phyloP scores from a whole-genome alignment of 139 green algal genomes.

The Ettlia oleoabundans region DNA sequence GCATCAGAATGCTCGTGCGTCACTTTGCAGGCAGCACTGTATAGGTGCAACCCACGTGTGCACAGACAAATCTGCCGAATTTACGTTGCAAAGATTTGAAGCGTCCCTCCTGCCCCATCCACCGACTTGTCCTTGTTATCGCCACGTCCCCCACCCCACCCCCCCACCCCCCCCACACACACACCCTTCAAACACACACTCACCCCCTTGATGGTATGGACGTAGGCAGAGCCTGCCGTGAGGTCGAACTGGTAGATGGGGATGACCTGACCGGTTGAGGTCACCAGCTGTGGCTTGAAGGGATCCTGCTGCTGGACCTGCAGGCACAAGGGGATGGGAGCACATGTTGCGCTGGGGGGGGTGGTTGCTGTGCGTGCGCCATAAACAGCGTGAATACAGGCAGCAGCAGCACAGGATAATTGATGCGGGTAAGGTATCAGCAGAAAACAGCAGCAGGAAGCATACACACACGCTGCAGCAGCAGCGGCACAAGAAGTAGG shows the following conservation, averaged over 20 bases:
- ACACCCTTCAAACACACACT: not conserved
- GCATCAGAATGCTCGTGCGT: too few species aligned
- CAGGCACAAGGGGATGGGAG: not conserved
- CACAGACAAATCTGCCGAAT: too few species aligned
- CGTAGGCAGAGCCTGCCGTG: not conserved
- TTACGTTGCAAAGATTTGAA: too few species aligned
- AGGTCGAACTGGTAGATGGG: slow-evolving; percentile 2
- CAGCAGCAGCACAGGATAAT: not conserved
- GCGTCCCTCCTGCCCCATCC: too few species aligned
- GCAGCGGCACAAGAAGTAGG: not conserved
- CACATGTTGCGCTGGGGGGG: not conserved
- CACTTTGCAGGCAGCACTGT: too few species aligned
- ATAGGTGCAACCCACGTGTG: too few species aligned
- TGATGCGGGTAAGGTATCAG: not conserved
- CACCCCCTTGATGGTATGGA: not conserved
- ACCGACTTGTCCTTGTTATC: too few species aligned
- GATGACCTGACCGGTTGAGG: not conserved
- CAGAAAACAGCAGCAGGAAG: too few species aligned
- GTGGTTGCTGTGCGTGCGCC: too few species aligned
- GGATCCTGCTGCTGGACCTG: not conserved
- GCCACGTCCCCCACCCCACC: too few species aligned
- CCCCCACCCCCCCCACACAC: not conserved
- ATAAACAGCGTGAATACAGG: not conserved
- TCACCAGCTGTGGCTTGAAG: not conserved
- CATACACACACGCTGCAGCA: not conserved